A percentile compares a stretch with the other conserved stretches of the same genome.
These are phyloP conservation scores for Tribonema minus DNA, from an alignment of 108 stramenopile genomes.

Conservation along the genomic window DNA sequence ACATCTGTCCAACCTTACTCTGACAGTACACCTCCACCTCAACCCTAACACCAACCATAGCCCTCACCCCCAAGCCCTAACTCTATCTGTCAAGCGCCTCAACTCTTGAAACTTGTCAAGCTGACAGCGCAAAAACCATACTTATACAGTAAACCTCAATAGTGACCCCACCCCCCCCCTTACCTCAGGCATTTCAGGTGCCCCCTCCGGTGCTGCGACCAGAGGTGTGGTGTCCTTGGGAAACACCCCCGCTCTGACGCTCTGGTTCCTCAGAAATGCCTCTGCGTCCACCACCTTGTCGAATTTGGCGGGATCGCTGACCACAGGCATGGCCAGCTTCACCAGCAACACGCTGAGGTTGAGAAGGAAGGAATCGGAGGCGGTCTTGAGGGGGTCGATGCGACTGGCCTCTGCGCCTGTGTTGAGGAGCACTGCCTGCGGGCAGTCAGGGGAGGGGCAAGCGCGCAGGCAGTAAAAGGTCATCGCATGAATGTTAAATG, in stretches of 20 bases:
- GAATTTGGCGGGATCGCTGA: conserved; percentile 31
- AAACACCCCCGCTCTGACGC: conserved; percentile 4
- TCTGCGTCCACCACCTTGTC: conserved; percentile 32
- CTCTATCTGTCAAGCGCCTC: too few relatives aligned
- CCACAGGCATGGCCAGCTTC: conserved; percentile 44
- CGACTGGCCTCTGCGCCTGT: conserved; percentile 39
- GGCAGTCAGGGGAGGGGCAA: background rate
- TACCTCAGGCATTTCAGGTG: background rate
- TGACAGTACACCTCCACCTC: too few relatives aligned
- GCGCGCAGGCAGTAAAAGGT: background rate
- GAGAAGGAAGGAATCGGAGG: conserved; percentile 42
- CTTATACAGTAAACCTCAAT: too few relatives aligned
- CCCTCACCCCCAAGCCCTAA: too few relatives aligned
- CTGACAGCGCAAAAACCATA: too few relatives aligned
- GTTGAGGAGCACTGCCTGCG: conserved; percentile 35
- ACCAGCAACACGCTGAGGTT: conserved; percentile 42
- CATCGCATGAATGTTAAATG: background rate
- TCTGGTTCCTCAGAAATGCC: conserved; percentile 12
- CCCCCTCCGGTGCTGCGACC: background rate
- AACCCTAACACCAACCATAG: too few relatives aligned
- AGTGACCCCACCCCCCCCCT: too few relatives aligned
- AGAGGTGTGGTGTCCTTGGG: conserved; percentile 24
- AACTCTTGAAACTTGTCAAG: too few relatives aligned
- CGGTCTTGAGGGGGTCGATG: conserved; percentile 41
- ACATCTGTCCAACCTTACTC: too few relatives aligned